Evolutionary conservation across 129 eudicot species (phyloP).

Genomic region (Heracleum sosnowskyi): DNA sequence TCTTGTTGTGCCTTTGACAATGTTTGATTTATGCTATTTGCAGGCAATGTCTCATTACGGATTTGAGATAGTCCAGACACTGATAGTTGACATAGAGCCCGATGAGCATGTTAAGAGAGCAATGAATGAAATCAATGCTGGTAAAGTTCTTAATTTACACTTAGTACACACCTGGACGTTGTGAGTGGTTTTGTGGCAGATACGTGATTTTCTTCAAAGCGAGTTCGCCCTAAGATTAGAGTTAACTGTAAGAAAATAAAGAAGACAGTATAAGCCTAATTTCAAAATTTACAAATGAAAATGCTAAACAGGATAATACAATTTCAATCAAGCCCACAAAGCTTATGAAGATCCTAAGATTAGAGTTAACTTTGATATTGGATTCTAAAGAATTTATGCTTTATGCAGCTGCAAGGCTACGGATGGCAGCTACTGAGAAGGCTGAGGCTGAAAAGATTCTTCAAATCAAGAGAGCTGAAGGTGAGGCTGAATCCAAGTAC

Average conservation of each 20-base stretch:
- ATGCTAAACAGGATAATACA: not conserved
- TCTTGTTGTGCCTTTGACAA: not conserved
- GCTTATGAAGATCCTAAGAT: not conserved
- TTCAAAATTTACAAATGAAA: not conserved
- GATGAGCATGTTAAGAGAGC: constrained; percentile 83
- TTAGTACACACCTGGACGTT: not conserved
- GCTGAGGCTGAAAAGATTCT: not conserved
- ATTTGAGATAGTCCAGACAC: constrained; percentile 76
- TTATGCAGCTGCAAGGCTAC: not conserved
- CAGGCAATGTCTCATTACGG: constrained; percentile 97
- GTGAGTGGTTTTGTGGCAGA: not conserved
- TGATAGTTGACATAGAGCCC: constrained; percentile 90
- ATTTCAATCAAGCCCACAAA: not conserved
- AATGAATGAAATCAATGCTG: constrained; percentile 96
- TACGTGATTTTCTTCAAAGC: not conserved
- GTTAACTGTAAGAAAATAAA: not conserved
- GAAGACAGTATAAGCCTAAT: not conserved
- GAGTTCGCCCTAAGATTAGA: not conserved
- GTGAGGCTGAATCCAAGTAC: not conserved
- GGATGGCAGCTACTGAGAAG: not conserved
- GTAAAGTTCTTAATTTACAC: constrained; percentile 22
- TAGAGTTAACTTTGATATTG: not conserved
- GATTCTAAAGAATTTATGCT: no score
- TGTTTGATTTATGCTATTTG: not conserved
- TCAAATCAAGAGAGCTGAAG: not conserved